Evolutionary conservation across 2,329 filamentous ascomycete species (phyloP).

Genomic region (Colletotrichum liaoningense): DNA sequence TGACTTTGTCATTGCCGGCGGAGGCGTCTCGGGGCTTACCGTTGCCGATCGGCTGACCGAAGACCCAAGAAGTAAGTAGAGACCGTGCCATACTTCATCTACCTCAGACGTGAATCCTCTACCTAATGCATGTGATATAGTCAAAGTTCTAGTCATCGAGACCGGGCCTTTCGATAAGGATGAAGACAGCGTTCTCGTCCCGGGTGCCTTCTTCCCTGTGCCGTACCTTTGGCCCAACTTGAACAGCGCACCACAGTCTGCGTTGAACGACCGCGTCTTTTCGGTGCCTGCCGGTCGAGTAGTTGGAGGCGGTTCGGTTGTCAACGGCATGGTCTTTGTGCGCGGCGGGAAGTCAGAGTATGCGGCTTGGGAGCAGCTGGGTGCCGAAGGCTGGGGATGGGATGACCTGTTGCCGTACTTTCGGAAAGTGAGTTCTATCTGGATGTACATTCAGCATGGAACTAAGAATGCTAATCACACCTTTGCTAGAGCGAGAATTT

Average conservation of each 20-base stretch:
- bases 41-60: conserved; percentile 23
- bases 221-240: conserved; percentile 44
- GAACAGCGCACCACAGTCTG: conserved; percentile 40
- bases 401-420: conserved; percentile 54
- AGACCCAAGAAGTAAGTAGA: conserved; percentile 7
- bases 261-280: conserved; percentile 41
- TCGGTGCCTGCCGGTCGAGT: conserved; percentile 43
- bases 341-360: conserved; percentile 50
- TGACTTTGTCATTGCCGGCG: conserved; percentile 28
- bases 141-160: conserved; percentile 44
- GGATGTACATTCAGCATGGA: not conserved
- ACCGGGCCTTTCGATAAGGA: conserved; percentile 42
- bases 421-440: conserved; percentile 46
- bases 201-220: conserved; percentile 43
- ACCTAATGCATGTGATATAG: conserved; percentile 13
- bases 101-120: too few species aligned
- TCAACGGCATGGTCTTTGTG: conserved; percentile 53
- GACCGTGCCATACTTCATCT: too few species aligned
- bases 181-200: conserved; percentile 43
- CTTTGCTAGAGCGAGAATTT: conserved; percentile 35
- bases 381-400: conserved; percentile 55
- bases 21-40: conserved; percentile 20
- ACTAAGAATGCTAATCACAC: not conserved
- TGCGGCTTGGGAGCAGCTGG: conserved; percentile 55
- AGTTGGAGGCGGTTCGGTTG: conserved; percentile 51